These are phyloP conservation scores for Kodamaea laetipori DNA, from an alignment of 805 yeast species.

Conservation along the genomic window DNA sequence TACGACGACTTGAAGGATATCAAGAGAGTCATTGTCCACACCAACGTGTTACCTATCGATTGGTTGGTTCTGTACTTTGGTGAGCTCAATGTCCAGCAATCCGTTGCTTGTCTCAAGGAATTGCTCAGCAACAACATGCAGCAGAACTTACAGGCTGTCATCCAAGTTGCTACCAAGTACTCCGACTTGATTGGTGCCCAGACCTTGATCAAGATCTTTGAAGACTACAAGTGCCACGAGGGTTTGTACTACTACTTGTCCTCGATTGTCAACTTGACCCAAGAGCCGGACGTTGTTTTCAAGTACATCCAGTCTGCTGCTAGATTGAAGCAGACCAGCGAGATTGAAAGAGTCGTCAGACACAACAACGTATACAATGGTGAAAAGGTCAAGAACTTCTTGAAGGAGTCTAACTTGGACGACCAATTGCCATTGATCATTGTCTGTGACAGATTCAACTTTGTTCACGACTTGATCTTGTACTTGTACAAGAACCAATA, in stretches of 20 bases:
- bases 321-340: slow-evolving; percentile 83
- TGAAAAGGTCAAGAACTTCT: slow-evolving; percentile 94
- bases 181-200: slow-evolving; percentile 90
- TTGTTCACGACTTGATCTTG: slow-evolving; percentile 89
- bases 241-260: slow-evolving; percentile 94
- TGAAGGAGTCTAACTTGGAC: slow-evolving; percentile 89
- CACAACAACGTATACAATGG: slow-evolving; percentile 94
- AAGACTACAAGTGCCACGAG: slow-evolving; percentile 87
- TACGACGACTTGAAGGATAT: slow-evolving; percentile 94
- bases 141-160: slow-evolving; percentile 87
- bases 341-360: slow-evolving; percentile 93
- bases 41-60: slow-evolving; percentile 81
- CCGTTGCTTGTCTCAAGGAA: slow-evolving; percentile 82
- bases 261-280: slow-evolving; percentile 89
- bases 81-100: slow-evolving; percentile 90
- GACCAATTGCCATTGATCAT: slow-evolving; percentile 96
- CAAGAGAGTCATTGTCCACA: slow-evolving; percentile 90
- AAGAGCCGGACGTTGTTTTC: slow-evolving; percentile 92
- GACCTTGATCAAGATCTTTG: slow-evolving; percentile 85
- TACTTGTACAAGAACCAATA: slow-evolving; percentile 94
- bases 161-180: slow-evolving; percentile 95
- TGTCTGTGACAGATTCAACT: slow-evolving; percentile 90
- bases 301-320: slow-evolving; percentile 96
- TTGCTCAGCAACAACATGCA: slow-evolving; percentile 76
- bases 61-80: slow-evolving; percentile 95